These are phyloP conservation scores for Phoma herbarum DNA, from an alignment of 2,329 filamentous ascomycete species.

Conservation along the genomic window DNA sequence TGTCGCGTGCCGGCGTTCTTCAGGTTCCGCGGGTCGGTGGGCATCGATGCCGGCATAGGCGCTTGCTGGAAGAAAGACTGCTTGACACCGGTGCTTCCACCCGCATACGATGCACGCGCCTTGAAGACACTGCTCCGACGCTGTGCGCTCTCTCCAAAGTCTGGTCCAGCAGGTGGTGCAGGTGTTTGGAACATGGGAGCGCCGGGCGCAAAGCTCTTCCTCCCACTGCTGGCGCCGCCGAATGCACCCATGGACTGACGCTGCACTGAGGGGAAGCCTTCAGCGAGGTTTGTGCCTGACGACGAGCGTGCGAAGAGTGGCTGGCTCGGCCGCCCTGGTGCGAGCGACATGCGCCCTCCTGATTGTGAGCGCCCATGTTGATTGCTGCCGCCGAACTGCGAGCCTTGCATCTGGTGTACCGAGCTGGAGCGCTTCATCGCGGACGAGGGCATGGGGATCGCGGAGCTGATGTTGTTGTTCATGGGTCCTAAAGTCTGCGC, in stretches of 20 bases:
- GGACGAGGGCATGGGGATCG: constrained; percentile 88
- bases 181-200: constrained; percentile 58
- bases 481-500: constrained; percentile 83
- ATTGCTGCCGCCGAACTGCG: constrained; percentile 59
- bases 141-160: constrained; percentile 65
- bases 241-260: constrained; percentile 80
- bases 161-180: constrained; percentile 55
- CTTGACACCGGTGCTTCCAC: constrained; percentile 72
- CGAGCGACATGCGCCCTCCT: constrained; percentile 84
- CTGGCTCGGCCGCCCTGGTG: constrained; percentile 79
- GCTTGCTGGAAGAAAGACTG: constrained; percentile 96
- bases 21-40: constrained; percentile 85
- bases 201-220: constrained; percentile 74
- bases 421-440: constrained; percentile 94
- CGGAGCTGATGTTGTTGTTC: constrained; percentile 73
- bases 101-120: constrained; percentile 67
- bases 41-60: constrained; percentile 80
- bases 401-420: constrained; percentile 68
- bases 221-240: constrained; percentile 61
- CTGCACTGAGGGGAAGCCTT: constrained; percentile 85
- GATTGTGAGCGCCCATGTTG: constrained; percentile 85
- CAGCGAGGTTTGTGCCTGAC: constrained; percentile 80
- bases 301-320: constrained; percentile 87
- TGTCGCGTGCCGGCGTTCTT: constrained; percentile 82
- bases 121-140: constrained; percentile 76